Evolutionary conservation across 805 yeast genomes (phyloP).

Genomic region (Candida endomychidarum): DNA sequence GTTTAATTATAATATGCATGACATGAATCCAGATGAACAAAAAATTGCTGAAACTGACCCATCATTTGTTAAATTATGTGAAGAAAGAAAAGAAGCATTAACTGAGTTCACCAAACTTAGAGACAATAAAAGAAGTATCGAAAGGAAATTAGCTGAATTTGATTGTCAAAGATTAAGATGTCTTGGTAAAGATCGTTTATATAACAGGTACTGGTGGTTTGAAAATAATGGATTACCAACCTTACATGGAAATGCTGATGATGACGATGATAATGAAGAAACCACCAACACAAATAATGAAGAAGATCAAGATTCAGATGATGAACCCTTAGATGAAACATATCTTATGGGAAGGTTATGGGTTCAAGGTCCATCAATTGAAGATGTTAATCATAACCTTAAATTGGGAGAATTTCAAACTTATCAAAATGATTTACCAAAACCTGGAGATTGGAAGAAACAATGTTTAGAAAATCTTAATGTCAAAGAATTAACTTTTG

Average conservation of each 20-base stretch:
- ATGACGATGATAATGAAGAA: slow-evolving; percentile 41
- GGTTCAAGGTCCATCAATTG: slow-evolving; percentile 82
- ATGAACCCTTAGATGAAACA: slow-evolving; percentile 49
- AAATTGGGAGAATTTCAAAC: slow-evolving; percentile 11
- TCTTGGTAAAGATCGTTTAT: slow-evolving; percentile 80
- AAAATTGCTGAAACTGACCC: slow-evolving; percentile 40
- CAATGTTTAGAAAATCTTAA: slow-evolving; percentile 3
- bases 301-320: slow-evolving; percentile 42
- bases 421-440: slow-evolving; percentile 40
- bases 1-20: slow-evolving; percentile 32
- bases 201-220: slow-evolving; percentile 94
- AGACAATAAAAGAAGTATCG: slow-evolving; percentile 51
- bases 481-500: slow-evolving; percentile 24
- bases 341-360: slow-evolving; percentile 83
- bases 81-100: slow-evolving; percentile 43
- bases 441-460: neutral
- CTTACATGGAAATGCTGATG: slow-evolving; percentile 36
- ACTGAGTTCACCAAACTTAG: slow-evolving; percentile 44
- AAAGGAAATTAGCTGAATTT: slow-evolving; percentile 59
- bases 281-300: slow-evolving; percentile 19
- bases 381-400: slow-evolving; percentile 37
- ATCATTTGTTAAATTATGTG: slow-evolving; percentile 44
- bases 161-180: slow-evolving; percentile 76
- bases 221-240: slow-evolving; percentile 80
- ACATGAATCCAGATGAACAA: slow-evolving; percentile 41